Conservation (phyloP, 139 green algal genomes). For the Micromonas pusilla region DNA sequence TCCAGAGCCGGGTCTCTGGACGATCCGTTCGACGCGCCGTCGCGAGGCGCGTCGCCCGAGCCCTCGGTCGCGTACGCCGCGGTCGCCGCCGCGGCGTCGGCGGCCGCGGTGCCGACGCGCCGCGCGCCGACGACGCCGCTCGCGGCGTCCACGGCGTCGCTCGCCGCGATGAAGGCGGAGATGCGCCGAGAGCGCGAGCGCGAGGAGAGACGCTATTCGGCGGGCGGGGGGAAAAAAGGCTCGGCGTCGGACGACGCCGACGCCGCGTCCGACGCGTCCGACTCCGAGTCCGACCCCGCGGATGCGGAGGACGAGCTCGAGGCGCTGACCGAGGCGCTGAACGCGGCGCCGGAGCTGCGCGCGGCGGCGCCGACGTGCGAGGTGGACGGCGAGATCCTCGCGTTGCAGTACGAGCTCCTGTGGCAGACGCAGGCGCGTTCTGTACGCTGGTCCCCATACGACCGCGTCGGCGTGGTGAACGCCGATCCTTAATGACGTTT, state of each 20-base stretch:
- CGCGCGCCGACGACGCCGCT: too few species aligned
- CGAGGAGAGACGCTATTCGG: not conserved
- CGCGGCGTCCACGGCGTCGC: not conserved
- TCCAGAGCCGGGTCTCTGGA: not conserved
- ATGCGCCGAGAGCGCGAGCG: slow-evolving; percentile 48
- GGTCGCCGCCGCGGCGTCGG: too few species aligned
- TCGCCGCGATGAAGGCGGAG: slow-evolving; percentile 35
- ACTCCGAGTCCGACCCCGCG: slow-evolving; percentile 15
- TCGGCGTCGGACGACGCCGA: not conserved
- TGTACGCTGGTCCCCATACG: too few species aligned
- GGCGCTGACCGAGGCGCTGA: not conserved
- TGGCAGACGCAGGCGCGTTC: slow-evolving; percentile 50
- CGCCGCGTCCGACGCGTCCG: not conserved
- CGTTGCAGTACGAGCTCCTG: slow-evolving; percentile 61
- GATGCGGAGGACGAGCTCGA: not conserved
- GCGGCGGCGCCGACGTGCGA: slow-evolving; percentile 72
- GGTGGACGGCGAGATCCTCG: slow-evolving; percentile 66
- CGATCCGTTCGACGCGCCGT: not conserved
- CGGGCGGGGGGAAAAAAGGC: not conserved
- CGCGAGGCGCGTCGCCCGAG: not conserved
- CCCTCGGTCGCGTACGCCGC: too few species aligned
- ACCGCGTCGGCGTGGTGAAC: too few species aligned
- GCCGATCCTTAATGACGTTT: too few species aligned
- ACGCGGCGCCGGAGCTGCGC: slow-evolving; percentile 37
- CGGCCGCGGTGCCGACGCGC: too few species aligned